Conservation (phyloP, 1,139 yeast species). For the Geotrichum macrosporum region DNA sequence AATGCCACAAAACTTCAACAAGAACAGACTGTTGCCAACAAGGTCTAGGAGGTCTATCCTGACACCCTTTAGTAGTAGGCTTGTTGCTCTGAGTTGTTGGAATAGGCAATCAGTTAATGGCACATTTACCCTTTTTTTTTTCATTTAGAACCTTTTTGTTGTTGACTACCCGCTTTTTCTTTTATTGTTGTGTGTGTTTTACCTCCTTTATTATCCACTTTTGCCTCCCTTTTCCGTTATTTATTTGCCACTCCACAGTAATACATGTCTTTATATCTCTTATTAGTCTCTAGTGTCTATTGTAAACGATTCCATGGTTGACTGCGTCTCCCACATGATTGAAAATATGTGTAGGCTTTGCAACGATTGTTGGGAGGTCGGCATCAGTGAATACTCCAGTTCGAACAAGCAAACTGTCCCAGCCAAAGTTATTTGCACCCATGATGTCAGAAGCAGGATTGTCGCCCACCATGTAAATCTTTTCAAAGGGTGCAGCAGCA, state of each 20-base stretch:
- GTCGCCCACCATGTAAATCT: conserved; percentile 91
- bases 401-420: conserved; percentile 78
- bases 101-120: no score
- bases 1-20: conserved; percentile 43
- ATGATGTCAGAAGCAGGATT: conserved; percentile 88
- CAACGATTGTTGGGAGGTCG: conserved; percentile 44
- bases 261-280: conserved; percentile 1
- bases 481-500: conserved; percentile 30
- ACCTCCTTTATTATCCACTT: no score
- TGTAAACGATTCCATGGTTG: conserved; percentile 27
- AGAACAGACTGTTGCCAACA: conserved; percentile 45
- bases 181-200: no score
- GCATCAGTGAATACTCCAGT: conserved; percentile 84
- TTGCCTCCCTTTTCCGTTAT: neutral
- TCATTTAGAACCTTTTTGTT: no score
- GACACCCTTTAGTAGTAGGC: no score
- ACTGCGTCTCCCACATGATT: conserved; percentile 42
- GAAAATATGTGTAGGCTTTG: conserved; percentile 36
- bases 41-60: conserved; percentile 38
- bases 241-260: neutral
- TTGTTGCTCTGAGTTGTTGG: no score
- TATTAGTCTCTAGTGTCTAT: conserved; percentile 15
- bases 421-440: conserved; percentile 84
- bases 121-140: no score
- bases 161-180: no score